Evolutionary conservation across 164 flowering plant genomes (phyloP), one percentile per base, ranked within the genome.

Genomic region (Platanus orientalis): DNA sequence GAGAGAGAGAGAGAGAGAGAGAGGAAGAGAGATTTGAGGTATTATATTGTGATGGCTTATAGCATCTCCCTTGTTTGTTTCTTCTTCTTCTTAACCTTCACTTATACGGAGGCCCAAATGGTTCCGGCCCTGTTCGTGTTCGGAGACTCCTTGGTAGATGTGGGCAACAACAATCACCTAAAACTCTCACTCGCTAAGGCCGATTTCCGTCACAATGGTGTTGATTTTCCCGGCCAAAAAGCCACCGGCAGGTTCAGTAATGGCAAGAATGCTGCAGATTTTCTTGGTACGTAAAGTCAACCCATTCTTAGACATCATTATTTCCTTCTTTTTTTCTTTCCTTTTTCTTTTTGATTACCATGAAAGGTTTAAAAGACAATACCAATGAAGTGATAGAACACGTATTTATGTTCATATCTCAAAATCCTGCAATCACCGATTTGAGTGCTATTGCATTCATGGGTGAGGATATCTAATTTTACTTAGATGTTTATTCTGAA

Each of bases 131-230:
- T 78, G 27, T 92, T 70, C 44, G 78, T 85, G 52, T 83, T 91
- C 34, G 97, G 97, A 55, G 97, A 91, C 71, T 91, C 94, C 0
- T 57, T 84, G 6, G 85, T 79, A 4, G 97, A 92, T 42, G 97
- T 86, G 2, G 96, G 96, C 23, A 92, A 85, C 82, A 92, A 89
- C 75, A 92, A 87, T 30, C 50, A 82, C 70, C 66, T 92, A 10
- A 29, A 56, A 11, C 23, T 81, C n/a, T 80, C 90, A 21, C 23
- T 81, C 12, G 70, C 73, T 48, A 87, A 83, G 55, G 94, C 97
- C 7, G 45, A 89, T 69, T 83, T 79, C 50, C 92, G 90, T 17
- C 82, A 84, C 75, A 87, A 92, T 63, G 94, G 98, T 6, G 32
- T 89, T 53, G 98, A 92, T 59, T 92, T 66, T 68, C 84, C 96